These are phyloP conservation scores for Comarum palustre DNA, from an alignment of 306 rosid species.

Conservation along the genomic window DNA sequence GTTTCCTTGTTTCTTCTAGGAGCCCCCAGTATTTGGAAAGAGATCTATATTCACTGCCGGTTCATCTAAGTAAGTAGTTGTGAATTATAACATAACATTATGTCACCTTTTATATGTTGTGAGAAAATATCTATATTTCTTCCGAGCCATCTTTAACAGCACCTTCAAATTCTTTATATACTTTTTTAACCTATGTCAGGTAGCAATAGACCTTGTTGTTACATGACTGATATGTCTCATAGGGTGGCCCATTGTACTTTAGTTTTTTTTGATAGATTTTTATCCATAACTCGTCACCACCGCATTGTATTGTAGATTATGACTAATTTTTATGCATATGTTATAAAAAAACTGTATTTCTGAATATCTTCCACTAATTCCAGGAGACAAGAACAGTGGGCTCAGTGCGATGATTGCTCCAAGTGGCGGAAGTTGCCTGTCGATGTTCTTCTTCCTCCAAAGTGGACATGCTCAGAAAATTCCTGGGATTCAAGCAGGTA, in stretches of 20 bases:
- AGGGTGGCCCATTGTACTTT: background rate
- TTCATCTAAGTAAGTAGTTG: conserved; percentile 65
- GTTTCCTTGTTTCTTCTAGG: conserved; percentile 50
- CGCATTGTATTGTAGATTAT: background rate
- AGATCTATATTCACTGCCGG: conserved; percentile 65
- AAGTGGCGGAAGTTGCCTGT: conserved; percentile 92
- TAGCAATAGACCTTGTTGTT: conserved; percentile 1
- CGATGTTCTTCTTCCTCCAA: conserved; percentile 86
- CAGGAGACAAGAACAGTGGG: conserved; percentile 91
- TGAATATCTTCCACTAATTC: conserved; percentile 31
- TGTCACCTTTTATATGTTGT: background rate
- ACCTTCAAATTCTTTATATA: background rate
- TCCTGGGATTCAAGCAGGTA: conserved; percentile 86
- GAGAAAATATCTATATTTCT: background rate
- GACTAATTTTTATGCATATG: conserved; percentile 10
- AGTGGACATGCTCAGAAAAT: conserved; percentile 85
- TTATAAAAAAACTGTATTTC: conserved; percentile 16
- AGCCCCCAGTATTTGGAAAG: conserved; percentile 95
- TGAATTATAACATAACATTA: background rate
- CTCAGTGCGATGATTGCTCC: conserved; percentile 87
- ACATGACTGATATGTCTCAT: background rate
- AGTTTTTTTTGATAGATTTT: background rate
- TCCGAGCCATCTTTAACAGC: background rate
- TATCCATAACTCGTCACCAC: too few relatives aligned
- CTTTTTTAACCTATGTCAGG: background rate